Evolutionary conservation across 2,329 filamentous ascomycete species (phyloP).

Genomic region (Pezicula carpinea): DNA sequence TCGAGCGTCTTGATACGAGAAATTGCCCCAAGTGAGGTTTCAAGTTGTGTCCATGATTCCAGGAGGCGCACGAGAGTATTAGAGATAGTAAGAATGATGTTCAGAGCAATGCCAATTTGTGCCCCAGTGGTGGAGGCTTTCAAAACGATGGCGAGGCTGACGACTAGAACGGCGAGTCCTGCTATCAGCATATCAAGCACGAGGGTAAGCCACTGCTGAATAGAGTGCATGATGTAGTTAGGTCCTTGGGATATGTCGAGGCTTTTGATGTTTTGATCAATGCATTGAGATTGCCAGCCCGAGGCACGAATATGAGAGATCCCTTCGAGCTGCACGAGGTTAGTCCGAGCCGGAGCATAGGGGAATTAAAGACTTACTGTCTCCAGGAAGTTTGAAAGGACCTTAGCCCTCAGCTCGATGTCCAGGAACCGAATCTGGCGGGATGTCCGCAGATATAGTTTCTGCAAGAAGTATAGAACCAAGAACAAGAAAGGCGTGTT

Average conservation of each 20-base stretch:
- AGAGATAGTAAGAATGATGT: slow-evolving; percentile 18
- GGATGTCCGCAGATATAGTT: slow-evolving; percentile 55
- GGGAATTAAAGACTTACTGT: slow-evolving; percentile 21
- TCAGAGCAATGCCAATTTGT: slow-evolving; percentile 21
- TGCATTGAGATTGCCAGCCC: slow-evolving; percentile 42
- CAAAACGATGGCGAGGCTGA: slow-evolving; percentile 14
- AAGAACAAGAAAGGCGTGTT: slow-evolving; percentile 44
- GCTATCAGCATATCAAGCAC: slow-evolving; percentile 31
- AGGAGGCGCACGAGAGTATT: slow-evolving; percentile 20
- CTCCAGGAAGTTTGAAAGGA: slow-evolving; percentile 37
- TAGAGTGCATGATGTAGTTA: slow-evolving; percentile 49
- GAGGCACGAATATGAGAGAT: slow-evolving; percentile 52
- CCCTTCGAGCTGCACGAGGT: slow-evolving; percentile 35
- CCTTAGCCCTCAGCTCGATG: slow-evolving; percentile 55
- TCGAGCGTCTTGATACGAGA: slow-evolving; percentile 36
- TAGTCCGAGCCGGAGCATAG: background rate
- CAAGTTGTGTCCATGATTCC: slow-evolving; percentile 50
- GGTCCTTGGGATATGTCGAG: slow-evolving; percentile 51
- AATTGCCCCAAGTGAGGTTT: slow-evolving; percentile 54
- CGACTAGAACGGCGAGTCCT: slow-evolving; percentile 8
- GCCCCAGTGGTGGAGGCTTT: slow-evolving; percentile 12
- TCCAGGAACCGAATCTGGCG: slow-evolving; percentile 56
- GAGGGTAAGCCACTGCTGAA: slow-evolving; percentile 53
- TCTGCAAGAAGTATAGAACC: slow-evolving; percentile 47
- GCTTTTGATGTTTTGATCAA: slow-evolving; percentile 40